These are phyloP conservation scores for Beauveria sp. DNA, from an alignment of 2,329 filamentous ascomycete species.

Conservation along the genomic window DNA sequence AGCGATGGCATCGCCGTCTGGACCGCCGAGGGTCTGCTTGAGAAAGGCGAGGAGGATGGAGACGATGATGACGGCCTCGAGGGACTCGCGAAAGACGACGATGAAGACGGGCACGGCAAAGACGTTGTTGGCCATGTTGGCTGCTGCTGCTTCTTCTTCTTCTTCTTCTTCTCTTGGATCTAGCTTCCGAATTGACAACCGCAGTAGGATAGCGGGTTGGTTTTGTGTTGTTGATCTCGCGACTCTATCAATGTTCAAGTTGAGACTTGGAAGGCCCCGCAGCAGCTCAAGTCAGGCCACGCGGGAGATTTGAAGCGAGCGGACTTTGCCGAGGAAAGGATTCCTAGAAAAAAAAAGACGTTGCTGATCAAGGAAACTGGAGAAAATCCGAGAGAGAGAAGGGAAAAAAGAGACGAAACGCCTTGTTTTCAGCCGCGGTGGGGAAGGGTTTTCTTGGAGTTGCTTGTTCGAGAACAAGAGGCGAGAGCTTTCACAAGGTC, in stretches of 20 bases:
- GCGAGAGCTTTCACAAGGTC: too few relatives aligned
- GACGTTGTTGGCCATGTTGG: conserved; percentile 55
- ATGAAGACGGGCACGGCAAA: conserved; percentile 81
- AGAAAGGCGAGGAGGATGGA: conserved; percentile 81
- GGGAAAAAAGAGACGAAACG: too few relatives aligned
- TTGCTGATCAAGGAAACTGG: background rate
- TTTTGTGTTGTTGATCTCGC: background rate
- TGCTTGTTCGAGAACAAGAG: background rate
- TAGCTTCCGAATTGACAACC: too few relatives aligned
- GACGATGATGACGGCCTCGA: conserved; percentile 79
- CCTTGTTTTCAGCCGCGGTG: background rate
- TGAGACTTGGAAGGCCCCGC: too few relatives aligned
- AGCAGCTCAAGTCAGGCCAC: background rate
- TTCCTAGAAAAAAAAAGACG: background rate
- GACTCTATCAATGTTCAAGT: background rate
- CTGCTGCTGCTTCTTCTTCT: conserved; percentile 3
- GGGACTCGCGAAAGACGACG: conserved; percentile 77
- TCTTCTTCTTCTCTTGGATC: too few relatives aligned
- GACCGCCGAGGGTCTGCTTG: conserved; percentile 66
- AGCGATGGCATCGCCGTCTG: conserved; percentile 49
- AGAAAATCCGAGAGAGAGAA: background rate
- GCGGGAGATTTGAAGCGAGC: background rate
- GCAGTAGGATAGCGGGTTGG: background rate
- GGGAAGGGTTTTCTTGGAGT: background rate
- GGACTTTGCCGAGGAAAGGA: background rate